Conservation (phyloP, 2,329 filamentous ascomycete genomes). For the Colletotrichum sp. region DNA sequence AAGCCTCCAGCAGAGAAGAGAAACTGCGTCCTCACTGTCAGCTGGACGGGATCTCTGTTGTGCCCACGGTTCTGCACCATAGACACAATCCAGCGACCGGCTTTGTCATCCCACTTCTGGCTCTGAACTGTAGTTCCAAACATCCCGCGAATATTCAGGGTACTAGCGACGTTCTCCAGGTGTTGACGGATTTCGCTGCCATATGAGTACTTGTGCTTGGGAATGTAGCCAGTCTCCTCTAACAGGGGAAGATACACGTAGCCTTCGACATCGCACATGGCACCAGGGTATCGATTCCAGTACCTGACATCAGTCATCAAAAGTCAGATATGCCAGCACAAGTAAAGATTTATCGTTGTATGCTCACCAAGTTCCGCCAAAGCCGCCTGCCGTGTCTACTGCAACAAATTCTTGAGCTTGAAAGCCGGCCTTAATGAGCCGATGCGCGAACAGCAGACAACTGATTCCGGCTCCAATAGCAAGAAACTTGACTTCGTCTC, state of each 20-base stretch:
- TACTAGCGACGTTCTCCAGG: slow-evolving; percentile 41
- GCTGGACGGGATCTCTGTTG: not conserved
- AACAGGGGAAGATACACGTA: slow-evolving; percentile 15
- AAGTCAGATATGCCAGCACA: not conserved
- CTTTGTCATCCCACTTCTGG: slow-evolving; percentile 49
- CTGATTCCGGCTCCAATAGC: not conserved
- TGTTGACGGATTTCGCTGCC: slow-evolving; percentile 47
- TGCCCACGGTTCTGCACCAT: slow-evolving; percentile 26
- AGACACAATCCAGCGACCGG: slow-evolving; percentile 21
- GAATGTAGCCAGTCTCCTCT: slow-evolving; percentile 15
- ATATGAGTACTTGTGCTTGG: slow-evolving; percentile 32
- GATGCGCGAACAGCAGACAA: not conserved
- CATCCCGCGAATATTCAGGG: slow-evolving; percentile 41
- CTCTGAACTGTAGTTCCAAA: slow-evolving; percentile 47
- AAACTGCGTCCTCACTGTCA: slow-evolving; percentile 37
- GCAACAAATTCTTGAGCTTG: not conserved
- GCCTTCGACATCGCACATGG: slow-evolving; percentile 62
- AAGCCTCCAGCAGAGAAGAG: slow-evolving; percentile 41
- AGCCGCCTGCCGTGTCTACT: not conserved
- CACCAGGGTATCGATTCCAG: slow-evolving; percentile 54
- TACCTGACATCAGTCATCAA: slow-evolving; percentile 47
- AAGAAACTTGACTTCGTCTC: not conserved
- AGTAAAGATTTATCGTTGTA: accelerated
- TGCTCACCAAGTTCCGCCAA: not conserved
- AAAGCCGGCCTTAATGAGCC: not conserved